These are phyloP conservation scores for Pleomassaria siparia DNA, from an alignment of 2,329 filamentous ascomycete genomes.

Conservation along the genomic window DNA sequence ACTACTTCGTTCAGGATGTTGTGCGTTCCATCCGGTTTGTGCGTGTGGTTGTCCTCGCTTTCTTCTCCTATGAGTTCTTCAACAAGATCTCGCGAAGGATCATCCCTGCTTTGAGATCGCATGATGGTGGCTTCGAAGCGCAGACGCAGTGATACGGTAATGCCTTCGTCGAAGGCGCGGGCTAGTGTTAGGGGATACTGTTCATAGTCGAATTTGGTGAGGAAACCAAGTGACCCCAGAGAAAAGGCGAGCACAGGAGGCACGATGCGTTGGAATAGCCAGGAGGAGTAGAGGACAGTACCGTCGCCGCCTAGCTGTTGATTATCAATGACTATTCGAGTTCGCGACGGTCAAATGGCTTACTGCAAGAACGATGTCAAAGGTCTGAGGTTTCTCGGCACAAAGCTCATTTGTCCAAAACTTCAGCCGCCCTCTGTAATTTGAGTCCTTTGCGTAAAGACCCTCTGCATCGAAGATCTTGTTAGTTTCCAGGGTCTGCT, in stretches of 20 bases:
- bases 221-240: conserved; percentile 86
- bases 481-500: conserved; percentile 71
- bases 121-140: conserved; percentile 94
- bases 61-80: conserved; percentile 90
- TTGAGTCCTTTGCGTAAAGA: conserved; percentile 63
- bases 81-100: conserved; percentile 55
- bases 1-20: conserved; percentile 98
- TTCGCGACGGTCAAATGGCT: conserved; percentile 16
- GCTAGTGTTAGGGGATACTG: conserved; percentile 69
- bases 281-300: conserved; percentile 94
- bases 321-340: background rate
- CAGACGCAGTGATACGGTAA: conserved; percentile 83
- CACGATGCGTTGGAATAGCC: conserved; percentile 94
- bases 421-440: conserved; percentile 62
- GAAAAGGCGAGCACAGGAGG: conserved; percentile 91
- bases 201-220: conserved; percentile 94
- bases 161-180: conserved; percentile 75
- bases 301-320: conserved; percentile 79
- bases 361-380: conserved; percentile 87
- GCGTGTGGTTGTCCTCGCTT: conserved; percentile 79
- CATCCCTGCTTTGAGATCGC: conserved; percentile 61
- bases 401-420: conserved; percentile 87
- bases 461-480: conserved; percentile 72
- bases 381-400: conserved; percentile 74
- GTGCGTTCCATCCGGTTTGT: conserved; percentile 78